Evolutionary conservation across 345 rosid species (phyloP).

Genomic region (Rhodomyrtus tomentosa): DNA sequence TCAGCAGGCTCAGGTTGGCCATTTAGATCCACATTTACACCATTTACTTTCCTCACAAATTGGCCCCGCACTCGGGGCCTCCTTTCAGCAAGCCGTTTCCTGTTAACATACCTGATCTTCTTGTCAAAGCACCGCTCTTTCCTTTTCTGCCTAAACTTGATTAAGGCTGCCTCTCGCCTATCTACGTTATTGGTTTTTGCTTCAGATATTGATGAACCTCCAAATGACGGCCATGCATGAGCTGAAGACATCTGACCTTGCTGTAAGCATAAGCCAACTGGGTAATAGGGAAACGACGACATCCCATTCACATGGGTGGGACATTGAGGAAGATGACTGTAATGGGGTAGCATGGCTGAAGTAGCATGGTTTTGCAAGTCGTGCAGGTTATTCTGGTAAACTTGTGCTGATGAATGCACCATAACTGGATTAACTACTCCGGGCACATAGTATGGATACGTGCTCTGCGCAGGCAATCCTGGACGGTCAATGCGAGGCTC

Average conservation of each 20-base stretch:
- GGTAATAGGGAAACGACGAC: slow-evolving; percentile 66
- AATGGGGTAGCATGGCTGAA: slow-evolving; percentile 44
- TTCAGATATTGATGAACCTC: slow-evolving; percentile 42
- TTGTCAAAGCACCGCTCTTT: slow-evolving; percentile 94
- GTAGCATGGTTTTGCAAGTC: slow-evolving; percentile 33
- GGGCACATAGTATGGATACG: slow-evolving; percentile 61
- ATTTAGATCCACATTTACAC: slow-evolving; percentile 72
- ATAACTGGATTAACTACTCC: slow-evolving; percentile 70
- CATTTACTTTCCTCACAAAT: slow-evolving; percentile 85
- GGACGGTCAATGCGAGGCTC: slow-evolving; percentile 37
- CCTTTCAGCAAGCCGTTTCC: slow-evolving; percentile 91
- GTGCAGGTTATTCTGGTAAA: slow-evolving; percentile 40
- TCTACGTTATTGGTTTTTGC: slow-evolving; percentile 50
- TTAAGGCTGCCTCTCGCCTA: slow-evolving; percentile 84
- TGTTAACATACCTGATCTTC: slow-evolving; percentile 86
- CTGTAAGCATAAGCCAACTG: slow-evolving; percentile 48
- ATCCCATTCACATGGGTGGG: slow-evolving; percentile 47
- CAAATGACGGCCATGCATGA: slow-evolving; percentile 57
- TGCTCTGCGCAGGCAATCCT: slow-evolving; percentile 36
- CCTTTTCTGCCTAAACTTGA: slow-evolving; percentile 88
- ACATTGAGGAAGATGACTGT: slow-evolving; percentile 58
- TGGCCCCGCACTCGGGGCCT: slow-evolving; percentile 98
- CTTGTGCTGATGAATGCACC: slow-evolving; percentile 51
- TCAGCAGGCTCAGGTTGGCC: slow-evolving; percentile 65
- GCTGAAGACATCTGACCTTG: slow-evolving; percentile 48